Evolutionary conservation across 345 rosid genomes (phyloP).

Genomic region (Syzygium aromaticum): DNA sequence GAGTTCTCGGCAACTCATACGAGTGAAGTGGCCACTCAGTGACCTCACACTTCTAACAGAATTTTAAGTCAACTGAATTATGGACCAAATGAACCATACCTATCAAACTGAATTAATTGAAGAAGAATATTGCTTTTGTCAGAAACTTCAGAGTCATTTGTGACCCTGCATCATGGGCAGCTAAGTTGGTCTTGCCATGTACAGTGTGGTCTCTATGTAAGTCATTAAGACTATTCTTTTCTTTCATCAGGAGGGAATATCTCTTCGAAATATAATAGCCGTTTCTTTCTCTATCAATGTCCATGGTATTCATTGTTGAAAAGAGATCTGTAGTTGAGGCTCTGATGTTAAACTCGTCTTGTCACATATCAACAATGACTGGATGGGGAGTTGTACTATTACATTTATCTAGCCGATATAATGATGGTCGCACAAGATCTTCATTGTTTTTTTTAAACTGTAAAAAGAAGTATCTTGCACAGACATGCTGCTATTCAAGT

Average conservation of each 20-base stretch:
- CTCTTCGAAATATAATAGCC: not conserved
- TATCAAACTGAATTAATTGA: no score
- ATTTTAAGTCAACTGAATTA: not conserved
- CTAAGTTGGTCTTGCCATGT: not conserved
- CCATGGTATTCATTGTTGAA: fast-evolving
- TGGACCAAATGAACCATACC: not conserved
- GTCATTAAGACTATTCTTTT: not conserved
- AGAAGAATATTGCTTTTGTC: not conserved
- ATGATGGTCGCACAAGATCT: not conserved
- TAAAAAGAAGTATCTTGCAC: not conserved
- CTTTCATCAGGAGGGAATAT: not conserved
- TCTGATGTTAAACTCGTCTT: not conserved
- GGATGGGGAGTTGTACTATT: not conserved
- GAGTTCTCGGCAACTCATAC: not conserved
- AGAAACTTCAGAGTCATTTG: not conserved
- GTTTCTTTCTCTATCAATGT: not conserved
- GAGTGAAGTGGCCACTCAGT: fast-evolving
- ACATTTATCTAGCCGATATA: not conserved
- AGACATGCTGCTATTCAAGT: not conserved
- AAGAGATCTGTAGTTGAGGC: not conserved
- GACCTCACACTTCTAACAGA: not conserved
- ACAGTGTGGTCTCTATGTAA: not conserved
- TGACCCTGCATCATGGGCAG: not conserved
- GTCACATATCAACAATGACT: not conserved
- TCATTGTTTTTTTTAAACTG: not conserved